Evolutionary conservation across 176 grass and related monocot species (phyloP).

Genomic region (Phragmites australis): DNA sequence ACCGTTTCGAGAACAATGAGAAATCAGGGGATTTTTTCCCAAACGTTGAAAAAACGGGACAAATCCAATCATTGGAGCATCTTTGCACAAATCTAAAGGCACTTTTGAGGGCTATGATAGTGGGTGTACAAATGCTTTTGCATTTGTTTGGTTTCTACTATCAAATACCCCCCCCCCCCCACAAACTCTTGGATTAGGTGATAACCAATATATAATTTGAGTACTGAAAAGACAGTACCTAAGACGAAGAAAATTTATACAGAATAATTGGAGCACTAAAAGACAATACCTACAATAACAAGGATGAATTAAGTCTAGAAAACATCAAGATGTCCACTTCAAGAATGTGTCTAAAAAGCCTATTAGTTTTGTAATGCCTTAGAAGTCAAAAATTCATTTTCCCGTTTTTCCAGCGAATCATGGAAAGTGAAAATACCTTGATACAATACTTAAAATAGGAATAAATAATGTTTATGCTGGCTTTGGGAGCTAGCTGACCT

Average conservation of each 20-base stretch:
- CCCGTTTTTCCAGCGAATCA: too few relatives aligned
- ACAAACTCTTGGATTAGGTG: not conserved
- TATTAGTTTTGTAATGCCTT: constrained; percentile 30
- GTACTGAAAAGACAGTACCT: constrained; percentile 12
- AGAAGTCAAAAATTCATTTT: too few relatives aligned
- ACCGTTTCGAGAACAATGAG: not conserved
- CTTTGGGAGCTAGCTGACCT: too few relatives aligned
- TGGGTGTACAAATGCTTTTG: not conserved
- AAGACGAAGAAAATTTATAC: not conserved
- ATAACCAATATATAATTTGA: not conserved
- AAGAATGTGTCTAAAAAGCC: constrained; percentile 27
- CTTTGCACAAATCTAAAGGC: not conserved
- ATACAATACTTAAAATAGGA: too few relatives aligned
- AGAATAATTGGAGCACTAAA: not conserved
- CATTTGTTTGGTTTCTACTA: not conserved
- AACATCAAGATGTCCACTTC: constrained; percentile 30
- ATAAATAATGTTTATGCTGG: too few relatives aligned
- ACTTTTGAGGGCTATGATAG: not conserved
- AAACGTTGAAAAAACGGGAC: not conserved
- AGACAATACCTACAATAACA: constrained; percentile 1
- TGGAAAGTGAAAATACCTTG: too few relatives aligned
- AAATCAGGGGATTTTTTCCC: not conserved
- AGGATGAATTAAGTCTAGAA: constrained; percentile 6
- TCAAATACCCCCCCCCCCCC: not conserved
- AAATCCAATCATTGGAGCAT: not conserved